phyloP scores from a whole-genome alignment of 352 stramenopile genomes.

The Phytophthora agathidicida region DNA sequence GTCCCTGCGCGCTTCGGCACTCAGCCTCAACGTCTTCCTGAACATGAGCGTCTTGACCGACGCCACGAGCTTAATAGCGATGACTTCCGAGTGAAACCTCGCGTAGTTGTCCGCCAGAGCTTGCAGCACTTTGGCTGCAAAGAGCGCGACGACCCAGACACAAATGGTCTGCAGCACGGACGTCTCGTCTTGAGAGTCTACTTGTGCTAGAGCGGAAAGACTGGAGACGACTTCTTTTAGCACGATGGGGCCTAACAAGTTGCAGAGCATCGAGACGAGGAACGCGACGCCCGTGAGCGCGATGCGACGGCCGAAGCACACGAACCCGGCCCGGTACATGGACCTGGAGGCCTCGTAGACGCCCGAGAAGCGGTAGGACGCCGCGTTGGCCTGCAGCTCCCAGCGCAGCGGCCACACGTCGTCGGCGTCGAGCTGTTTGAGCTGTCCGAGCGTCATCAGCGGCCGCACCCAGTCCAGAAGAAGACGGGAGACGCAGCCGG shows the following conservation, averaged over 20 bases:
- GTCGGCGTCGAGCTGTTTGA: slow-evolving; percentile 46
- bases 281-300: slow-evolving; percentile 47
- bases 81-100: slow-evolving; percentile 51
- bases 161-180: slow-evolving; percentile 29
- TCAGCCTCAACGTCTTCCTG: slow-evolving; percentile 57
- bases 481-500: slow-evolving; percentile 38
- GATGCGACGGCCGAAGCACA: slow-evolving; percentile 44
- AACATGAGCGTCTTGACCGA: slow-evolving; percentile 62
- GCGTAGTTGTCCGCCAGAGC: slow-evolving; percentile 57
- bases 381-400: slow-evolving; percentile 30
- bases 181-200: slow-evolving; percentile 16
- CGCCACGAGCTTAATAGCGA: slow-evolving; percentile 61
- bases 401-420: slow-evolving; percentile 53
- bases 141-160: slow-evolving; percentile 48
- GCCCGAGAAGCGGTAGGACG: slow-evolving; percentile 28
- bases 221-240: slow-evolving; percentile 46
- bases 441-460: slow-evolving; percentile 49
- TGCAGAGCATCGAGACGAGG: slow-evolving; percentile 54
- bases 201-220: slow-evolving; percentile 28
- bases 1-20: slow-evolving; percentile 36
- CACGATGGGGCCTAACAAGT: slow-evolving; percentile 54
- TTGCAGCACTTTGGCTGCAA: slow-evolving; percentile 59
- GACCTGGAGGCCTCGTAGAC: slow-evolving; percentile 37
- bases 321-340: slow-evolving; percentile 39
- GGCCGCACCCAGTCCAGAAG: slow-evolving; percentile 60